phyloP scores from a whole-genome alignment of 176 grass and related monocot species.

The Urochloa ruziziensis region DNA sequence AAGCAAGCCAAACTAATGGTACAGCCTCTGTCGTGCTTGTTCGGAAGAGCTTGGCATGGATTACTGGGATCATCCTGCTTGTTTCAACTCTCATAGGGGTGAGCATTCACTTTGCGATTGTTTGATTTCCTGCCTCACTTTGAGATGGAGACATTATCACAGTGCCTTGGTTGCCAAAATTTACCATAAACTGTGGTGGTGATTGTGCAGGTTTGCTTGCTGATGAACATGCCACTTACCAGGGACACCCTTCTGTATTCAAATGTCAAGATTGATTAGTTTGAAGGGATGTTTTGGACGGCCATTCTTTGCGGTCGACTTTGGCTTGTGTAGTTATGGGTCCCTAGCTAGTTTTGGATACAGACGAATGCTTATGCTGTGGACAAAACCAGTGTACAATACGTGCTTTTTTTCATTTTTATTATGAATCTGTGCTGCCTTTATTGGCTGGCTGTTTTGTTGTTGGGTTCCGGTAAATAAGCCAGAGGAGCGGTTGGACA shows the following conservation, averaged over 20 bases:
- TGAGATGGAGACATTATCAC: too few species aligned
- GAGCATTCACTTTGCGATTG: conserved; percentile 20
- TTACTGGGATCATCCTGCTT: conserved; percentile 86
- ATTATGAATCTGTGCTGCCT: not conserved
- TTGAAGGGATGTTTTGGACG: conserved; percentile 5
- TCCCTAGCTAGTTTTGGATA: not conserved
- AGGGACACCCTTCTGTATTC: conserved; percentile 94
- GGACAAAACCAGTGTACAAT: not conserved
- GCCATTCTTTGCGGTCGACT: not conserved
- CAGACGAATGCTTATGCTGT: not conserved
- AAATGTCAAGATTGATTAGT: conserved; percentile 92
- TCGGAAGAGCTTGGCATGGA: conserved; percentile 82
- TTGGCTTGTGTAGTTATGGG: conserved; percentile 9
- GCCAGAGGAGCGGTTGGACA: not conserved
- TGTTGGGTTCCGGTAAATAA: conserved; percentile 10
- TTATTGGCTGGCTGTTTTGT: not conserved
- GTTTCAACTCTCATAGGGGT: conserved; percentile 92
- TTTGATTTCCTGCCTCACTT: too few species aligned
- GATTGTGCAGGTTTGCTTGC: conserved; percentile 68
- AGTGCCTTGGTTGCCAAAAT: not conserved
- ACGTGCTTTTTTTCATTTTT: not conserved
- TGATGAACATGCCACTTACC: conserved; percentile 86
- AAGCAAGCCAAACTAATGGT: conserved; percentile 45
- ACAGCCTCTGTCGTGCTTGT: conserved; percentile 47
- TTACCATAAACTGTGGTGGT: not conserved